These are phyloP conservation scores for Whalleya microplaca DNA, from an alignment of 2,329 filamentous ascomycete species.

Conservation along the genomic window DNA sequence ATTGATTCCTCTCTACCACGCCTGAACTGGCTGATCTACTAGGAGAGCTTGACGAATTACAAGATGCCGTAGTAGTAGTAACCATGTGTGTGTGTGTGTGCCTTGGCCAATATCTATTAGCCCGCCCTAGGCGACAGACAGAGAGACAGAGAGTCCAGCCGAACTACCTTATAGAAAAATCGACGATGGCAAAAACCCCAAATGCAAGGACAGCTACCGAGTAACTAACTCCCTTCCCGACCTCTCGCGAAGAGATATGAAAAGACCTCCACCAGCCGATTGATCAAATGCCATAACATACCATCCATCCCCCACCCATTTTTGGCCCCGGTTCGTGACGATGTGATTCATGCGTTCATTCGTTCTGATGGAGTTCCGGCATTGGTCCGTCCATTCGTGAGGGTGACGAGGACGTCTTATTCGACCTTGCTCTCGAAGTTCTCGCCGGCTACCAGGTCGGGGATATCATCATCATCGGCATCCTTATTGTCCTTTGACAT, in stretches of 20 bases:
- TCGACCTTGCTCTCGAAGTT: slow-evolving; percentile 99
- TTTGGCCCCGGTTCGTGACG: slow-evolving; percentile 2
- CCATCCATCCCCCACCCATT: slow-evolving; percentile 11
- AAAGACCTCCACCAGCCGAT: slow-evolving; percentile 19
- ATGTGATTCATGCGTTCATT: slow-evolving; percentile 12
- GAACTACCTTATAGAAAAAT: slow-evolving; percentile 17
- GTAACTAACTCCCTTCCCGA: slow-evolving; percentile 22
- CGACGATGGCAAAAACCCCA: slow-evolving; percentile 12
- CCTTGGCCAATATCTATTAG: background rate
- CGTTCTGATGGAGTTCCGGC: slow-evolving; percentile 9
- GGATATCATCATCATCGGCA: slow-evolving; percentile 90
- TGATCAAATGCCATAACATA: slow-evolving; percentile 19
- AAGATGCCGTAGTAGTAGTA: background rate
- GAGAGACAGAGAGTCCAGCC: slow-evolving; percentile 2
- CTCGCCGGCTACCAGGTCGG: slow-evolving; percentile 93
- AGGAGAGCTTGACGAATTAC: slow-evolving; percentile 11
- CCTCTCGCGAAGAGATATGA: slow-evolving; percentile 14
- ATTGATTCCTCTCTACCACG: slow-evolving; percentile 23
- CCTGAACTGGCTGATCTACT: slow-evolving; percentile 11
- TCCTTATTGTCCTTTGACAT: slow-evolving; percentile 93
- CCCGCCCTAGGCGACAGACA: background rate
- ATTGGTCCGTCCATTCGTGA: slow-evolving; percentile 14
- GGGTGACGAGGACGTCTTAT: slow-evolving; percentile 52
- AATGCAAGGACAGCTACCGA: slow-evolving; percentile 22
- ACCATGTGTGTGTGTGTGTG: background rate